Evolutionary conservation across 768 basidiomycete genomes (phyloP).

Genomic region (Mrakia blollopis): DNA sequence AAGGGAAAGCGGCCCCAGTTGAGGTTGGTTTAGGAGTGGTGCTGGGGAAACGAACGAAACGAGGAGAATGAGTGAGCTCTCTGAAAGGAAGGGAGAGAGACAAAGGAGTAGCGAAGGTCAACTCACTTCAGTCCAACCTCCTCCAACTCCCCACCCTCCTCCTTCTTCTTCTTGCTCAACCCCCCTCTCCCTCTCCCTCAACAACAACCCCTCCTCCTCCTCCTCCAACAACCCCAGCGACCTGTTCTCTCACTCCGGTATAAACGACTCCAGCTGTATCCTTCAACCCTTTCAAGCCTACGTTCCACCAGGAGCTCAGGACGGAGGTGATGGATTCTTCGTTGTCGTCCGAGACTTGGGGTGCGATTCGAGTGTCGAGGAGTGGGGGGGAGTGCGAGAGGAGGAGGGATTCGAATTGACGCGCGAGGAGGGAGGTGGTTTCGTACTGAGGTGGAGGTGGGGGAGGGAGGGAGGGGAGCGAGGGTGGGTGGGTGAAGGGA

Average conservation of each 20-base stretch:
- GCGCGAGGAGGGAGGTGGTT: constrained; percentile 11
- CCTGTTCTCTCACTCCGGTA: constrained; percentile 1
- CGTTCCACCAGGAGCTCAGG: constrained; percentile 12
- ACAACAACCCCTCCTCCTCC: not conserved
- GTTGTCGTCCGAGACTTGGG: constrained; percentile 10
- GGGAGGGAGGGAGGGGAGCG: no score
- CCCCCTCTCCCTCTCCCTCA: not conserved
- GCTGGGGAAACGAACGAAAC: not conserved
- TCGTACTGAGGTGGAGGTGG: constrained; percentile 15
- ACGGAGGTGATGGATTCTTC: constrained; percentile 19
- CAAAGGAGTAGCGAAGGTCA: no score
- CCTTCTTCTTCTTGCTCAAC: not conserved
- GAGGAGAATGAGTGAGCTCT: no score
- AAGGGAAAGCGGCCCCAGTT: not conserved
- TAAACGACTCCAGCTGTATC: constrained; percentile 19
- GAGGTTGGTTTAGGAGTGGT: not conserved
- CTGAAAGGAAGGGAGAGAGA: not conserved
- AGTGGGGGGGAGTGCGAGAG: not conserved
- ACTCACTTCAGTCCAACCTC: constrained; percentile 4
- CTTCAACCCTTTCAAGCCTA: not conserved
- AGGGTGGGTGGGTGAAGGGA: not conserved
- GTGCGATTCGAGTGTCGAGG: constrained; percentile 26
- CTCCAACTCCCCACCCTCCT: not conserved
- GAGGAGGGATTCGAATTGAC: constrained; percentile 26
- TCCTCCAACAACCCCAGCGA: not conserved